Conservation (phyloP, 768 basidiomycete species). For the Neoboletus magnificus region DNA sequence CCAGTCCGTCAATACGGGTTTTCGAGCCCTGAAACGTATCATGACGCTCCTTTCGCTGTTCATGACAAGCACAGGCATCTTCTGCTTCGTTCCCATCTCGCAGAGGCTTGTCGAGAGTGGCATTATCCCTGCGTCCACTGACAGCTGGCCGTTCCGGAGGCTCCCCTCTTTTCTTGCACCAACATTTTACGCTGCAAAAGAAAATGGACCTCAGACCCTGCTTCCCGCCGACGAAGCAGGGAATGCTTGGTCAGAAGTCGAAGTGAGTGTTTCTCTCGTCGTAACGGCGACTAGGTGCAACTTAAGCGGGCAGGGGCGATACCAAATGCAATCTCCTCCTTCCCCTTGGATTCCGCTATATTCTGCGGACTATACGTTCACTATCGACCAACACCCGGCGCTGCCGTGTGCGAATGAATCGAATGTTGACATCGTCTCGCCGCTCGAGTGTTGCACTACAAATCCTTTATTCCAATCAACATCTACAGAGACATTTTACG, state of each 20-base stretch:
- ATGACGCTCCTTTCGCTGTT: slow-evolving; percentile 26
- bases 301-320: background rate
- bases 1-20: background rate
- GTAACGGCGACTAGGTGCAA: background rate
- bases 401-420: background rate
- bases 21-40: background rate
- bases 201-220: background rate
- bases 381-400: background rate
- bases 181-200: background rate
- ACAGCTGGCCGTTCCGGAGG: slow-evolving; percentile 3
- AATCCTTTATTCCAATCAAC: background rate
- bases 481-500: slow-evolving; percentile 1
- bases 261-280: slow-evolving; percentile 5
- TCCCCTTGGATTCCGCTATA: background rate
- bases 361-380: background rate
- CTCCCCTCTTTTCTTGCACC: background rate
- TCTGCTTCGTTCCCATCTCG: slow-evolving; percentile 27
- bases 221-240: background rate
- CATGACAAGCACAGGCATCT: slow-evolving; percentile 23
- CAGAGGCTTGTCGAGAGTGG: slow-evolving; percentile 24
- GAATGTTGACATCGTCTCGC: background rate
- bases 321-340: background rate
- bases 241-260: background rate
- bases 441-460: background rate
- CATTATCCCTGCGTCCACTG: slow-evolving; percentile 11